Conservation (phyloP, 2,329 filamentous ascomycete genomes). For the Claviceps arundinis region DNA sequence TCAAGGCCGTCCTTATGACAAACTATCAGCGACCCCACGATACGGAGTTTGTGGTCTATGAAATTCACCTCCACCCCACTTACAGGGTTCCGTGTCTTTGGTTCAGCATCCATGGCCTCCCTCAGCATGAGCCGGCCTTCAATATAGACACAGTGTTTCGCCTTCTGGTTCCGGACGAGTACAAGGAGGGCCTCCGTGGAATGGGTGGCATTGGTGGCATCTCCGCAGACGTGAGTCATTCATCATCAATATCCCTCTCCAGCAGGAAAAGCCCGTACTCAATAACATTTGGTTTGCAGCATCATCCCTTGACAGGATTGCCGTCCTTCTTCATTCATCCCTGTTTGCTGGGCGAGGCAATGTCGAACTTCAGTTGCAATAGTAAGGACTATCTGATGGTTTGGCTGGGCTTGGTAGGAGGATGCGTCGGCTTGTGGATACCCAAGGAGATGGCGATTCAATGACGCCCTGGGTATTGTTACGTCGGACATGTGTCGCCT, state of each 20-base stretch:
- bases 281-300: slow-evolving; percentile 35
- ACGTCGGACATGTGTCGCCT: not conserved
- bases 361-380: slow-evolving; percentile 51
- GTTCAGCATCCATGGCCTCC: slow-evolving; percentile 52
- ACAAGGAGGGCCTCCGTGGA: slow-evolving; percentile 45
- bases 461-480: slow-evolving; percentile 11
- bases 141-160: slow-evolving; percentile 58
- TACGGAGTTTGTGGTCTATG: slow-evolving; percentile 48
- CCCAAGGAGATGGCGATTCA: slow-evolving; percentile 51
- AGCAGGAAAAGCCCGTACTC: slow-evolving; percentile 14
- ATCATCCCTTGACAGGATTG: slow-evolving; percentile 68
- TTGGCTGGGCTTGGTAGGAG: slow-evolving; percentile 82
- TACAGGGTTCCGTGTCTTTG: slow-evolving; percentile 66
- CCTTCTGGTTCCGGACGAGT: slow-evolving; percentile 53
- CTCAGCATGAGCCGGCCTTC: slow-evolving; percentile 40
- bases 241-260: not conserved
- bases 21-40: slow-evolving; percentile 15
- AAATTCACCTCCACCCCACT: slow-evolving; percentile 61
- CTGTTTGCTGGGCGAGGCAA: slow-evolving; percentile 73
- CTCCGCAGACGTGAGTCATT: slow-evolving; percentile 56
- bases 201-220: slow-evolving; percentile 58
- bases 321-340: slow-evolving; percentile 88
- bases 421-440: slow-evolving; percentile 64
- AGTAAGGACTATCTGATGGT: slow-evolving; percentile 64
- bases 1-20: slow-evolving; percentile 28